These are phyloP conservation scores for Hypoxylon crocopeplum DNA, from an alignment of 495 filamentous ascomycete genomes.

Conservation along the genomic window DNA sequence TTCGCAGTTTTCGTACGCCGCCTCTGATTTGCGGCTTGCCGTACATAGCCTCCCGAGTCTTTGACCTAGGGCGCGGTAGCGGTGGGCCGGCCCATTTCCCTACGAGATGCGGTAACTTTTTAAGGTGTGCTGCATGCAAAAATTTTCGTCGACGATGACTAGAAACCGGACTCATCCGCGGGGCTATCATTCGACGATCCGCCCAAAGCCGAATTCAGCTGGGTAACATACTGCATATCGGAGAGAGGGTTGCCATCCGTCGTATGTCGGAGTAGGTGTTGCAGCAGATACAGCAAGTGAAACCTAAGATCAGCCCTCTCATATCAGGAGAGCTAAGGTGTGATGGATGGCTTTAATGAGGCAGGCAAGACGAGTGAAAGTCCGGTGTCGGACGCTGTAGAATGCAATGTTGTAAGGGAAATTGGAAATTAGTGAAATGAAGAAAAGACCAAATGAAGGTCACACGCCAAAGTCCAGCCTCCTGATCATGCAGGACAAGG, in stretches of 20 bases:
- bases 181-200: background rate
- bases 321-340: no score
- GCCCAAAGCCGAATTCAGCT: conserved; percentile 6
- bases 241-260: conserved; percentile 11
- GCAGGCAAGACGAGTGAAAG: conserved; percentile 1
- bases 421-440: conserved; percentile 9
- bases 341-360: conserved; percentile 3
- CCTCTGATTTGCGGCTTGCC: conserved; percentile 31
- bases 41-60: conserved; percentile 7
- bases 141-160: conserved; percentile 16
- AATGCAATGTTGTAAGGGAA: background rate
- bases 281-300: no score
- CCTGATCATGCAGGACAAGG: conserved; percentile 33
- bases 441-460: conserved; percentile 14
- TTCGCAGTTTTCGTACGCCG: background rate
- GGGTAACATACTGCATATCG: conserved; percentile 6
- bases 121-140: conserved; percentile 29
- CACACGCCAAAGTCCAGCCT: conserved; percentile 37
- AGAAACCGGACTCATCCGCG: background rate
- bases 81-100: conserved; percentile 10
- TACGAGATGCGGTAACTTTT: conserved; percentile 10
- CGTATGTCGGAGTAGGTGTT: conserved; percentile 11
- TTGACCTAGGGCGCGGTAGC: conserved; percentile 1
- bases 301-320: conserved; percentile 18
- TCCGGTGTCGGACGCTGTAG: conserved; percentile 28